Base-by-base conservation (phyloP, 2,329 filamentous ascomycete genomes). In the Fusarium sp. region DNA sequence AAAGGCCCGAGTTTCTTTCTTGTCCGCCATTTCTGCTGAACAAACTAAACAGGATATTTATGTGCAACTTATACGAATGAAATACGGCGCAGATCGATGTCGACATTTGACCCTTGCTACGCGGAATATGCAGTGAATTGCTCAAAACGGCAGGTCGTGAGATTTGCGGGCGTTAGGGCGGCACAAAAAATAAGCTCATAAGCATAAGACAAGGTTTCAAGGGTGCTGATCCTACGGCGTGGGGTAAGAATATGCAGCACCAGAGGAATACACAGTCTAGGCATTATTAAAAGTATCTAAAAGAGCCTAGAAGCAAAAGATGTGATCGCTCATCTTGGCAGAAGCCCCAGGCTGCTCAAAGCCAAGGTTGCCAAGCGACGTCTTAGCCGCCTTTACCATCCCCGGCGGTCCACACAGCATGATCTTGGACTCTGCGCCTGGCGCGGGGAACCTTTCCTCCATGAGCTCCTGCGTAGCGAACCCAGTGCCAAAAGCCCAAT, bases 361-460 rank as follows among this genome's bases (percentile, higher is more conserved):
- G 0, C 89, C 89, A 41, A 90, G 64, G 15, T 81, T 81, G 1
- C 80, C 81, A 68, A 90, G 77, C 13, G 80, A 81, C 75, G 85
- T 87, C 82, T 90, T 91, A 20, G 85, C 84, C 0, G 87, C 88
- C 50, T 86, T 86, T 5, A 91, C 81, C 88, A 92, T 89, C 0
- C 85, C 86, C 0, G 89, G 89, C 0, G 90, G 90, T 0, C 90
- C 90, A 73, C 90, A 92, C 4, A 91, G 79, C 82, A 90, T 82
- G 13, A 89, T 78, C 78, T 89, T 91, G 5, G 84, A 83, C 20
- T 88, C 86, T 0, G 76, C 50, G 1, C 80, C 81, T 1, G 88
- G 80, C 0, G 75, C 72, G 2, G 89, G 88, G 54, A 92, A 81
- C 39, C 78, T 82, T 66, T 88, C 82, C 56, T 66, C 52, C 75